Conservation (phyloP, 352 stramenopile species). For the Pythium aphanidermatum region DNA sequence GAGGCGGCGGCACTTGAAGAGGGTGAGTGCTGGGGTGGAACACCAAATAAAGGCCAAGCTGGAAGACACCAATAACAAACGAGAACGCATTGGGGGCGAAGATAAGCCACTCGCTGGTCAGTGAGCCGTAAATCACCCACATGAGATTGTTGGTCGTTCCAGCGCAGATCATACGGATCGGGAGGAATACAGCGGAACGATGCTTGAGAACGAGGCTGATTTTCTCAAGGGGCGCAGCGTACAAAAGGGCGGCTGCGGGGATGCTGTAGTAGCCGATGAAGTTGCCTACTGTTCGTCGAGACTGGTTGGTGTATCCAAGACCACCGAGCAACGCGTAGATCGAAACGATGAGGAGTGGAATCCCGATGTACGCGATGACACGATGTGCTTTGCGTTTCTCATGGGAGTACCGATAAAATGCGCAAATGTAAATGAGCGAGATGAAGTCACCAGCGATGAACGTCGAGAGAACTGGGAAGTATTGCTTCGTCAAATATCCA, state of each 20-base stretch:
- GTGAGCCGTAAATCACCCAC: conserved; percentile 35
- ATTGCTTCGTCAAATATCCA: conserved; percentile 32
- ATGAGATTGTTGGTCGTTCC: conserved; percentile 39
- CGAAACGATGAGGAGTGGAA: conserved; percentile 20
- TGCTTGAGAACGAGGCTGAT: conserved; percentile 32
- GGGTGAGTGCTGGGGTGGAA: conserved; percentile 32
- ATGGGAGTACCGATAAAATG: conserved; percentile 40
- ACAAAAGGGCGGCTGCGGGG: conserved; percentile 36
- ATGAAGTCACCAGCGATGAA: conserved; percentile 32
- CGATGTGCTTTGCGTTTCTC: conserved; percentile 31
- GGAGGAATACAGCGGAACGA: conserved; percentile 35
- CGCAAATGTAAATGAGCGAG: conserved; percentile 30
- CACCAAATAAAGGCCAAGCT: conserved; percentile 34
- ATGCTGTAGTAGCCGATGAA: conserved; percentile 30
- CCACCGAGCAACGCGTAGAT: conserved; percentile 31
- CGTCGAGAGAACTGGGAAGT: conserved; percentile 39
- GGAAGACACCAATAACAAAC: conserved; percentile 19
- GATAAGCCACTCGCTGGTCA: conserved; percentile 35
- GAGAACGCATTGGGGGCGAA: conserved; percentile 39
- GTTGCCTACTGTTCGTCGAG: conserved; percentile 15
- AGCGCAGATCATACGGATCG: conserved; percentile 39
- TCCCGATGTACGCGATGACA: conserved; percentile 13
- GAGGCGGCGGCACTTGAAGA: too few species aligned
- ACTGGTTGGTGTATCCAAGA: conserved; percentile 21
- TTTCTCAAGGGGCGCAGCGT: conserved; percentile 43